Evolutionary conservation across 441 rosid genomes (phyloP), one percentile per base, ranked within the genome.

Genomic region (Geranium incanum): DNA sequence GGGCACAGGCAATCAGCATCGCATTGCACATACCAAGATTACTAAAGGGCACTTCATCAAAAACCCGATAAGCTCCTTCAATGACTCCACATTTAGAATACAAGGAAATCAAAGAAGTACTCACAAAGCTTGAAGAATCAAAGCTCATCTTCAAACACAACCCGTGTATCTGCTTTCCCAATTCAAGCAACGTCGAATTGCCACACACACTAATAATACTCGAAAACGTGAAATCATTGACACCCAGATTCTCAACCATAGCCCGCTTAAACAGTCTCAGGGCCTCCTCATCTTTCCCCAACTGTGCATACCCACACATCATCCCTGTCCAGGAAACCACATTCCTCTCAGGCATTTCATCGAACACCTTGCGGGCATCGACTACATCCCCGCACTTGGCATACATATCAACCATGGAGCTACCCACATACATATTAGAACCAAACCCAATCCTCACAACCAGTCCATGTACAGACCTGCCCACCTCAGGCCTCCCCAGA

Each of bases 21-120:
- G 97, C 87, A 66, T 93, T 93, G 93, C 97, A 93, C 79, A 84
- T 82, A 41, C 95, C 95, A 0, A 93, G 89, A 76, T 87, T 91
- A 81, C 79, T 88, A 68, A 72, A 52, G 0, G 78, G 81, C 0
- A 81, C 81, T 81, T 89, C 89, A 3, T 79, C 15, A 13, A 91
- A 91, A 75, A 86, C 85, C 76, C 21, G 78, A 70, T 70, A 82
- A 75, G 93, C 93, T 50, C 73, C 93, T 81, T 84, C 91, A 0
- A 91, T 70, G 69, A 86, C 82, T 69, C 96, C 97, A 62, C 93
- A 88, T 28, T 81, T 88, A 0, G 95, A 88, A 73, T 93, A 91
- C 75, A 93, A 77, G 0, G 96, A 93, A 75, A 93, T 77, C 78
- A 93, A 77, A 59, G 97, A 84, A 71, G 93, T 88, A 0, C 96